A percentile compares a stretch with the other conserved stretches of the same genome.
phyloP scores from a whole-genome alignment of 306 rosid species.

The Quercus rubra region DNA sequence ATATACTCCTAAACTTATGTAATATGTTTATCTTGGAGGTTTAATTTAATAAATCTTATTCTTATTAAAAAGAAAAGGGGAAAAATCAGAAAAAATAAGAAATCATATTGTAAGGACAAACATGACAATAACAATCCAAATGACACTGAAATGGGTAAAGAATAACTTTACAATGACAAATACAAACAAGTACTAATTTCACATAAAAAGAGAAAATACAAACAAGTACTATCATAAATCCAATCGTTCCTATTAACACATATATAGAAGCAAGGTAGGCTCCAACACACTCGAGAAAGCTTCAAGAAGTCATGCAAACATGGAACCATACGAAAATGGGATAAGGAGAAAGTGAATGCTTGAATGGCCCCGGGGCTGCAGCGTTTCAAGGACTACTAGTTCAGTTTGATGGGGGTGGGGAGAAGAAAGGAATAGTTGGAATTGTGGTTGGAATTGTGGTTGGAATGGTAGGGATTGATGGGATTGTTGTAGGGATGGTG shows the following conservation, averaged over 20 bases:
- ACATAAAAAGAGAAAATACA: background rate
- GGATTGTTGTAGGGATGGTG: slow-evolving; percentile 12
- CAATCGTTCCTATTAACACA: no score
- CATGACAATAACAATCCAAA: background rate
- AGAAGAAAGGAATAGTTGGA: slow-evolving; percentile 14
- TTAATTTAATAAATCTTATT: no score
- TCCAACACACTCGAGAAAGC: no score
- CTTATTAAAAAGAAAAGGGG: background rate
- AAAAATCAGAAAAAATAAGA: background rate
- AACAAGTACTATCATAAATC: no score
- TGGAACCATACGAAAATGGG: background rate
- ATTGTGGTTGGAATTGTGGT: slow-evolving; percentile 22
- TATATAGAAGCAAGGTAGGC: background rate
- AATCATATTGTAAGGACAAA: background rate
- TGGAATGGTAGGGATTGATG: slow-evolving; percentile 1
- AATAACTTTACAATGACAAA: background rate
- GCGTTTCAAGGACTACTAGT: background rate
- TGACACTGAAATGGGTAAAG: background rate
- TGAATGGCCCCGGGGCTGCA: background rate
- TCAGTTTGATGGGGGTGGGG: slow-evolving; percentile 31
- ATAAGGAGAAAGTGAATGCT: background rate
- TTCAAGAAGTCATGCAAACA: background rate
- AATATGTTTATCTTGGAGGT: no score
- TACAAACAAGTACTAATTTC: background rate
- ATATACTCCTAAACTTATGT: no score